These are phyloP conservation scores for Cutaneotrichosporon arboriforme DNA, from an alignment of 1,284 basidiomycete species.

Conservation along the genomic window DNA sequence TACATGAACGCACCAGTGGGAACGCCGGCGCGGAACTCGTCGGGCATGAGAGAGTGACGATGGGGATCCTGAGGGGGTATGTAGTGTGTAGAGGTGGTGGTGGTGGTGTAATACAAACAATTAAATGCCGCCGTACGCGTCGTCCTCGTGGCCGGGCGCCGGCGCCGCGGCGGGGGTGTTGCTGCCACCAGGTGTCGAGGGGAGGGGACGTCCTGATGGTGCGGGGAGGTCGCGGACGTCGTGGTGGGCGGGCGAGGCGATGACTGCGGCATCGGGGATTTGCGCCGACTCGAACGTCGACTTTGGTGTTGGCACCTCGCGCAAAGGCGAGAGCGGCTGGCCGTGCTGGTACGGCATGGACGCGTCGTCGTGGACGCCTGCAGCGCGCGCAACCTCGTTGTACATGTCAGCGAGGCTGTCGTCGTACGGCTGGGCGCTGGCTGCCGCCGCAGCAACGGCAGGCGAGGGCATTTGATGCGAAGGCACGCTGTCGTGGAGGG, in stretches of 20 bases:
- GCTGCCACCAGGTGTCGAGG: too few relatives aligned
- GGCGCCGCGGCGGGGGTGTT: background rate
- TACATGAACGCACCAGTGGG: too few relatives aligned
- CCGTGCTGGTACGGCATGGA: constrained; percentile 44
- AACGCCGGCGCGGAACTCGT: background rate
- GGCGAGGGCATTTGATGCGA: background rate
- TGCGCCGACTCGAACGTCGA: background rate
- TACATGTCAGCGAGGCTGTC: constrained; percentile 32
- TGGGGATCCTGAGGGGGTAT: too few relatives aligned
- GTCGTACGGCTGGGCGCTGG: constrained; percentile 11
- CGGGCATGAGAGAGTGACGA: too few relatives aligned
- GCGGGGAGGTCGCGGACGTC: constrained; percentile 4
- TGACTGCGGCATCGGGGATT: too few relatives aligned
- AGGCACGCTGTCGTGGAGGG: background rate
- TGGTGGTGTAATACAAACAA: background rate
- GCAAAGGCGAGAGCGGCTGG: constrained; percentile 38
- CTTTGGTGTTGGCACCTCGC: constrained; percentile 35
- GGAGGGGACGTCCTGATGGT: constrained; percentile 4
- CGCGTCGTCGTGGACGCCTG: constrained; percentile 24
- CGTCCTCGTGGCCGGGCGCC: constrained; percentile 30
- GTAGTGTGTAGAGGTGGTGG: too few relatives aligned
- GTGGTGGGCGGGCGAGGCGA: constrained; percentile 6
- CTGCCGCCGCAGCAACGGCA: background rate
- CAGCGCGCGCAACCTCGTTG: constrained; percentile 36
- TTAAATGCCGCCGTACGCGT: constrained; percentile 45